A percentile compares a stretch with the other conserved stretches of the same genome.
phyloP scores from a whole-genome alignment of 495 filamentous ascomycete genomes.

The Xylaria flabelliformis region DNA sequence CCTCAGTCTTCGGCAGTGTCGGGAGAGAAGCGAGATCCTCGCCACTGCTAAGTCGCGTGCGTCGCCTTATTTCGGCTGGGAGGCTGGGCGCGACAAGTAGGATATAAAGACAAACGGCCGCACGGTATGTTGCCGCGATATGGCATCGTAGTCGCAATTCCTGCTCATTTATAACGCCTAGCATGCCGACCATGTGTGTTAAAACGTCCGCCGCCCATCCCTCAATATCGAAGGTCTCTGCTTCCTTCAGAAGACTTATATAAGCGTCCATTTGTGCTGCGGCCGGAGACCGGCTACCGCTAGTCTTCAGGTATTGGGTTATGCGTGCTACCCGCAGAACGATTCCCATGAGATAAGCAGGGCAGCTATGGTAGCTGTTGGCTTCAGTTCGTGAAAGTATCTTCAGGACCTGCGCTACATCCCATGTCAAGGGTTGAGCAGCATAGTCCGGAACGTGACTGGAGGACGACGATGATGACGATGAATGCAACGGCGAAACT shows the following conservation, averaged over 20 bases:
- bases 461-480: slow-evolving; percentile 22
- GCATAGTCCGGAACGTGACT: slow-evolving; percentile 11
- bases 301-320: slow-evolving; percentile 30
- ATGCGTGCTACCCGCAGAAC: slow-evolving; percentile 46
- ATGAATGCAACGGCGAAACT: slow-evolving; percentile 43
- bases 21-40: slow-evolving; percentile 41
- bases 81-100: slow-evolving; percentile 38
- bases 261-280: slow-evolving; percentile 33
- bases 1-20: slow-evolving; percentile 49
- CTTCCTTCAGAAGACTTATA: slow-evolving; percentile 40
- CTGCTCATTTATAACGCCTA: slow-evolving; percentile 42
- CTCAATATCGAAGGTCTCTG: slow-evolving; percentile 41
- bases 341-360: slow-evolving; percentile 46
- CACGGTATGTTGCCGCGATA: slow-evolving; percentile 53
- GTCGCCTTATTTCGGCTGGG: slow-evolving; percentile 18
- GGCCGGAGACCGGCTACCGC: slow-evolving; percentile 10
- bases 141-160: slow-evolving; percentile 45
- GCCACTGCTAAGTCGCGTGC: background rate
- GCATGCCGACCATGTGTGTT: slow-evolving; percentile 23
- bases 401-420: slow-evolving; percentile 39
- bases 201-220: slow-evolving; percentile 47
- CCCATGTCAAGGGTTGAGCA: slow-evolving; percentile 22
- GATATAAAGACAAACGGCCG: slow-evolving; percentile 51
- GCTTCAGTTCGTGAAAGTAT: slow-evolving; percentile 51
- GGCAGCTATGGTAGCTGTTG: slow-evolving; percentile 56